These are phyloP conservation scores for Boletus insuetus DNA, from an alignment of 768 basidiomycete genomes.

Conservation along the genomic window DNA sequence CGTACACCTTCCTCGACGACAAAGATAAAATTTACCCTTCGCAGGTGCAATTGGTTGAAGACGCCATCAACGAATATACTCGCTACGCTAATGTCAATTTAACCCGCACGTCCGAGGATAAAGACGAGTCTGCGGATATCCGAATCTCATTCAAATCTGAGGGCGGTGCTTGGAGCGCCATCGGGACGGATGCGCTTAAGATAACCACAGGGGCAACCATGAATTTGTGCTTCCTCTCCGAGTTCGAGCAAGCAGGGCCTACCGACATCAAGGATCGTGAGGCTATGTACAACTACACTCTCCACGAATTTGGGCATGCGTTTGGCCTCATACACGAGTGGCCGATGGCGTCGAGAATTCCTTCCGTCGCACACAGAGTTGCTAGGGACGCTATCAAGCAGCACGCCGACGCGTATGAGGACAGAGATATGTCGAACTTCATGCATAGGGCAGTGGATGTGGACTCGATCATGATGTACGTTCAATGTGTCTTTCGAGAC, in stretches of 20 bases:
- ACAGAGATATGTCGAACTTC: too few species aligned
- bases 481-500: not conserved
- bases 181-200: not conserved
- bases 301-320: not conserved
- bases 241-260: not conserved
- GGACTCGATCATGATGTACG: not conserved
- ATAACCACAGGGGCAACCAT: not conserved
- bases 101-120: not conserved
- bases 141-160: not conserved
- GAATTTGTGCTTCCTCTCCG: not conserved
- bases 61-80: not conserved
- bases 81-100: not conserved
- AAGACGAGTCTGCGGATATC: not conserved
- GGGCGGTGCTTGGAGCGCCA: not conserved
- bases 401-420: too few species aligned
- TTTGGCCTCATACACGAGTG: not conserved
- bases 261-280: accelerated
- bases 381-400: too few species aligned
- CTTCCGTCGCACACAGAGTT: too few species aligned
- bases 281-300: not conserved
- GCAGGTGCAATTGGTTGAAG: not conserved
- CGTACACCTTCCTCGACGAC: not conserved
- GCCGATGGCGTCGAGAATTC: too few species aligned
- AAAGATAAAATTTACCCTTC: not conserved
- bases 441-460: not conserved